phyloP scores from a whole-genome alignment of 2,329 filamentous ascomycete species.

The Pseudogymnoascus sp. region DNA sequence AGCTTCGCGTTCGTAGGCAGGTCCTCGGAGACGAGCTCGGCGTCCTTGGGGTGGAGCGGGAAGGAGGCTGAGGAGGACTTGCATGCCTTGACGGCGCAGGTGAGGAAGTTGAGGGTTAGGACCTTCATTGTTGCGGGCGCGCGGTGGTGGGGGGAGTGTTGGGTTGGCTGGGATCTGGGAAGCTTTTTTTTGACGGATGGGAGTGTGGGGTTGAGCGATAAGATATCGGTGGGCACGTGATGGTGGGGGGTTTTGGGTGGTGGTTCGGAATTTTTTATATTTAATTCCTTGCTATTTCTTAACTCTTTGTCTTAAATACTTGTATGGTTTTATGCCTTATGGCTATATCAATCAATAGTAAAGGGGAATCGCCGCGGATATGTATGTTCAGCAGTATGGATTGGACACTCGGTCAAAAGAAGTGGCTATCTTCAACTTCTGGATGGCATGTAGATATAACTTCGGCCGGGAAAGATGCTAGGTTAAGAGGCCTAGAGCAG shows the following conservation, averaged over 20 bases:
- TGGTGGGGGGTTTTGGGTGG: neutral
- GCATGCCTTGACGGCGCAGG: conserved; percentile 92
- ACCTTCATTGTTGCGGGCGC: conserved; percentile 65
- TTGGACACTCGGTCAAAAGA: neutral
- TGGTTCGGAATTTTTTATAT: neutral
- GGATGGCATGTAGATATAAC: neutral
- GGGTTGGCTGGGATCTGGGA: neutral
- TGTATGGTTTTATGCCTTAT: neutral
- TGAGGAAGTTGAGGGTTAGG: conserved; percentile 90
- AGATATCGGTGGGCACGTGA: neutral
- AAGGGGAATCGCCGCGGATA: neutral
- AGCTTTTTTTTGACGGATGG: conserved; percentile 2
- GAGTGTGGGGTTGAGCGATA: conserved; percentile 7
- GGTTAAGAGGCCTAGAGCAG: neutral
- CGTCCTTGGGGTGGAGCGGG: conserved; percentile 85
- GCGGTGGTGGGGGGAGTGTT: neutral
- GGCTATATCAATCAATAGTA: neutral
- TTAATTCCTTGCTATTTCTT: neutral
- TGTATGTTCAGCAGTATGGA: neutral
- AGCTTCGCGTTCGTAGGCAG: conserved; percentile 73
- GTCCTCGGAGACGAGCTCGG: conserved; percentile 78
- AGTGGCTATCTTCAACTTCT: neutral
- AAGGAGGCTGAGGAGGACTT: conserved; percentile 72
- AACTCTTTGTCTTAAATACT: neutral
- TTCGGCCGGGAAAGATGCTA: no score